Evolutionary conservation across 1,284 basidiomycete genomes (phyloP).

Genomic region (Sanghuangporus sanghuang): DNA sequence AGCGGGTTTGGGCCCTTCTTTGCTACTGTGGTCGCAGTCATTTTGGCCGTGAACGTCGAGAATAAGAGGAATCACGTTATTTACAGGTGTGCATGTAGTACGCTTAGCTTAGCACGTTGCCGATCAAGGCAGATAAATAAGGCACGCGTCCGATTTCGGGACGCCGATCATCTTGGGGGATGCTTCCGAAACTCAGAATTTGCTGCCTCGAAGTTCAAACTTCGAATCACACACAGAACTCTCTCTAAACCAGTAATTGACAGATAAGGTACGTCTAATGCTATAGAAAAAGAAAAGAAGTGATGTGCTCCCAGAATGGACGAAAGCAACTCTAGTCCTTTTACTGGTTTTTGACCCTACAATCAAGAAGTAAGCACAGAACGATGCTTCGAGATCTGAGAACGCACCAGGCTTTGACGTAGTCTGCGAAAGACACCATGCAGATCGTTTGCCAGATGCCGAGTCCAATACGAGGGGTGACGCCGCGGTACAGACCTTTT

Average conservation of each 20-base stretch:
- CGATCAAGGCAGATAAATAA: too few relatives aligned
- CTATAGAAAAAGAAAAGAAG: too few relatives aligned
- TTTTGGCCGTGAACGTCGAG: background rate
- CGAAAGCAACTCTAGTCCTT: background rate
- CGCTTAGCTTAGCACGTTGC: background rate
- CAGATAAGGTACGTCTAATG: too few relatives aligned
- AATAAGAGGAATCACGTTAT: background rate
- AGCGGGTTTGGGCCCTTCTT: conserved; percentile 43
- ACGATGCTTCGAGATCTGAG: background rate
- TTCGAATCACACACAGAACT: too few relatives aligned
- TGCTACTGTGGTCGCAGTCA: conserved; percentile 30
- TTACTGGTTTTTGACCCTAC: conserved; percentile 30
- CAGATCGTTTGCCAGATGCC: conserved; percentile 97
- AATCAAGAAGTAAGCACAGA: conserved; percentile 10
- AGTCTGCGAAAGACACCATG: conserved; percentile 98
- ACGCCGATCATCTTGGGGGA: background rate
- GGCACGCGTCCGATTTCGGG: background rate
- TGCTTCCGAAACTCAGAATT: too few relatives aligned
- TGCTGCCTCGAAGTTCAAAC: too few relatives aligned
- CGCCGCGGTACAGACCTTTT: conserved; percentile 96
- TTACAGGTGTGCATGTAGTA: background rate
- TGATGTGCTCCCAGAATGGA: background rate
- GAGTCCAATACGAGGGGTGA: conserved; percentile 93
- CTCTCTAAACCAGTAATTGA: background rate
- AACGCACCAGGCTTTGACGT: conserved; percentile 77